Evolutionary conservation across 495 filamentous ascomycete genomes (phyloP).

Genomic region (Aspergillus taichungensis): DNA sequence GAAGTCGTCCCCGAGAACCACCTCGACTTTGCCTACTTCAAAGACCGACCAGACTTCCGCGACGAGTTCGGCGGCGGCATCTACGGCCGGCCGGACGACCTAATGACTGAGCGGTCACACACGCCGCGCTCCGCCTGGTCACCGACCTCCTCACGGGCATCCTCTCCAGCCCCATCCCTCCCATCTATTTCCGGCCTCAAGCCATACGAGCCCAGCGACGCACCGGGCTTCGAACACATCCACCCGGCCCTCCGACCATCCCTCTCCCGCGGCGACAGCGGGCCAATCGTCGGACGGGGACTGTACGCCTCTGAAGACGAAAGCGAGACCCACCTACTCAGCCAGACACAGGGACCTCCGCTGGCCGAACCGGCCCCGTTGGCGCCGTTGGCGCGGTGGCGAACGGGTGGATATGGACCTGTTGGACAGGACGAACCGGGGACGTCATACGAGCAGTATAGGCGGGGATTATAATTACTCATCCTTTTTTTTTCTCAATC

Average conservation of each 20-base stretch:
- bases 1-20: conserved; percentile 83
- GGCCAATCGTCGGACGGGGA: conserved; percentile 9
- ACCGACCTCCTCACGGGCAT: conserved; percentile 36
- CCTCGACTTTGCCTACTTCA: conserved; percentile 92
- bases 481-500: neutral
- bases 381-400: conserved; percentile 37
- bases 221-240: conserved; percentile 13
- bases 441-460: conserved; percentile 37
- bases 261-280: conserved; percentile 21
- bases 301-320: conserved; percentile 34
- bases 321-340: conserved; percentile 37
- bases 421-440: conserved; percentile 31
- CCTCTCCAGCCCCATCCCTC: conserved; percentile 35
- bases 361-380: conserved; percentile 11
- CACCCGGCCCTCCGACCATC: conserved; percentile 33
- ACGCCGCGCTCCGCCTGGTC: conserved; percentile 52
- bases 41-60: conserved; percentile 78
- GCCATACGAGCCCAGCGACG: conserved; percentile 20
- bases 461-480: conserved; percentile 7
- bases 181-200: conserved; percentile 22
- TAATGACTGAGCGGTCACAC: conserved; percentile 53
- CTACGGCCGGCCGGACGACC: conserved; percentile 58
- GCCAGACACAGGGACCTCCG: conserved; percentile 31
- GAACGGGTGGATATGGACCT: conserved; percentile 40
- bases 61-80: conserved; percentile 78